Percentiles rank a stretch among this genome's conserved stretches.
Evolutionary conservation across 1,284 basidiomycete genomes (phyloP).

Genomic region (Porodaedalea pini): DNA sequence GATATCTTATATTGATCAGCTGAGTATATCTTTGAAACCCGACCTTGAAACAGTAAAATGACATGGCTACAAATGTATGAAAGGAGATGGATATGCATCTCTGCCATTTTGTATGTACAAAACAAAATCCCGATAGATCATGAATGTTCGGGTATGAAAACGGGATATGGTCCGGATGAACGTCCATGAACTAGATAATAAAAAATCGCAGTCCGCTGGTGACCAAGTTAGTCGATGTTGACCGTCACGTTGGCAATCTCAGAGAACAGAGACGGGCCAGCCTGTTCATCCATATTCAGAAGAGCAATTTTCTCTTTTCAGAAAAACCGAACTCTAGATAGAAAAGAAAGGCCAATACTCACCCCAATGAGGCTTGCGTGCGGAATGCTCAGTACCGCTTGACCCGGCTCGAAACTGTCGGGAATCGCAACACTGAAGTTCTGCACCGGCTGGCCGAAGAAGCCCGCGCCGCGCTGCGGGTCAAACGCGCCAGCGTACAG

Average conservation of each 20-base stretch:
- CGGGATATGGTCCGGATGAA: too few species aligned
- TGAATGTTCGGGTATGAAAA: too few species aligned
- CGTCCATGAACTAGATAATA: neutral
- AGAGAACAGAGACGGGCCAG: constrained; percentile 16
- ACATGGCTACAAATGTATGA: too few species aligned
- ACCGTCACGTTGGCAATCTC: constrained; percentile 17
- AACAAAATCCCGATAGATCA: too few species aligned
- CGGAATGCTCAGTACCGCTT: constrained; percentile 38
- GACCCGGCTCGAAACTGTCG: constrained; percentile 27
- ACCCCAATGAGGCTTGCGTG: constrained; percentile 48
- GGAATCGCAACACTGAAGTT: constrained; percentile 50
- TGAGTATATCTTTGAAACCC: too few species aligned
- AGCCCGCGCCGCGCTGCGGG: constrained; percentile 33
- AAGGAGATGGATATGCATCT: too few species aligned
- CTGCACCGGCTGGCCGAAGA: constrained; percentile 40
- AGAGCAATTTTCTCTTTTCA: too few species aligned
- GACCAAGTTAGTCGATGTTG: neutral
- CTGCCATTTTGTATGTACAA: too few species aligned
- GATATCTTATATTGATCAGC: too few species aligned
- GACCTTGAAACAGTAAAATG: too few species aligned
- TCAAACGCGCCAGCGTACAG: constrained; percentile 45
- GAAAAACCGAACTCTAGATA: neutral
- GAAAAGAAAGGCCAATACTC: constrained; percentile 22
- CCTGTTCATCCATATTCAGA: too few species aligned
- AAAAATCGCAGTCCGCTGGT: neutral